Conservation (phyloP, 345 rosid genomes). For the Hypericum androsaemum region DNA sequence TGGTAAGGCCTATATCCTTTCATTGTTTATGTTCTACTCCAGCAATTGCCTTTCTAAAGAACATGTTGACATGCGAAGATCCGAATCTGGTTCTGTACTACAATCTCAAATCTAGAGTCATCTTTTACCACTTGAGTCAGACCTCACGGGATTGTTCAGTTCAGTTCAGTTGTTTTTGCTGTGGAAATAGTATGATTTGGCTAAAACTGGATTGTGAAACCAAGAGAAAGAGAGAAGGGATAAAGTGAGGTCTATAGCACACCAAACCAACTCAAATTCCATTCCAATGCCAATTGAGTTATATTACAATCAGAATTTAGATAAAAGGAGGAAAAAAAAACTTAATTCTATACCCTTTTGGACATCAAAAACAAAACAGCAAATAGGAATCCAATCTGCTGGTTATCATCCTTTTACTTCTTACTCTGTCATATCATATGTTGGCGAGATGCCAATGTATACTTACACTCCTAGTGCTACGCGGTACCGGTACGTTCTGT, state of each 20-base stretch:
- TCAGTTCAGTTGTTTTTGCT: too few relatives aligned
- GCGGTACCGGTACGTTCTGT: slow-evolving; percentile 38
- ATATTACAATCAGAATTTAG: slow-evolving; percentile 41
- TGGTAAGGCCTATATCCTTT: too few relatives aligned
- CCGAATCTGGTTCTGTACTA: too few relatives aligned
- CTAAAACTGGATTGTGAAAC: too few relatives aligned
- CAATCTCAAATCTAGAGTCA: too few relatives aligned
- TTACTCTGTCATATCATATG: slow-evolving; percentile 21
- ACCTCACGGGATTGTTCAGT: too few relatives aligned
- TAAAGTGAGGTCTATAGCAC: slow-evolving; percentile 20
- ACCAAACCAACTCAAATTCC: slow-evolving; percentile 44
- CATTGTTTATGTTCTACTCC: too few relatives aligned
- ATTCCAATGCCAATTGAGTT: slow-evolving; percentile 30
- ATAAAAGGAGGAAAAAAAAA: slow-evolving; percentile 11
- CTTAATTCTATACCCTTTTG: slow-evolving; percentile 47
- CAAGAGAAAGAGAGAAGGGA: neutral
- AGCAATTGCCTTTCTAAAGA: too few relatives aligned
- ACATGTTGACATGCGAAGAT: too few relatives aligned
- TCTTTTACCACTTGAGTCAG: too few relatives aligned
- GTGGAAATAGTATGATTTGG: too few relatives aligned
- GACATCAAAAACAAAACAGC: slow-evolving; percentile 28
- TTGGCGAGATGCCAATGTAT: slow-evolving; percentile 52
- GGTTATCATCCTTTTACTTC: slow-evolving; percentile 39
- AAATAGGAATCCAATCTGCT: slow-evolving; percentile 31
- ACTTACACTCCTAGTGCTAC: slow-evolving; percentile 44